Evolutionary conservation across 2,329 filamentous ascomycete species (phyloP).

Genomic region (Monosporascus sp.): DNA sequence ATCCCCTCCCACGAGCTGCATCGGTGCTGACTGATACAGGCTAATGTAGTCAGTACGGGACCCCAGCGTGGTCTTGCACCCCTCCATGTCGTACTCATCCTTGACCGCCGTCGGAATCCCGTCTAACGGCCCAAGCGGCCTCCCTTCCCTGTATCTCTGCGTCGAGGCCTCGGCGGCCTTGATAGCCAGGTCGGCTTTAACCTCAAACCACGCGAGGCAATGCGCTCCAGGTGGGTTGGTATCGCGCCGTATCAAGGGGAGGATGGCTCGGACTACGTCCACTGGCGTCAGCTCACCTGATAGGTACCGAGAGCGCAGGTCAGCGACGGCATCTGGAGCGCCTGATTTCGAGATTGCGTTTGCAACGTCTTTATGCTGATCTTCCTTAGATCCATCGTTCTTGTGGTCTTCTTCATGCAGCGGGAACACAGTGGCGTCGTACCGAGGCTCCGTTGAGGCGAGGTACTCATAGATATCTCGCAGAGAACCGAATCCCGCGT

Average conservation of each 20-base stretch:
- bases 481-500: not conserved
- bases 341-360: not conserved
- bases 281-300: conserved; percentile 40
- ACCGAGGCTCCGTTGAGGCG: not conserved
- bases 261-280: conserved; percentile 39
- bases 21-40: not conserved
- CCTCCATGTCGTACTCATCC: conserved; percentile 71
- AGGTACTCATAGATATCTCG: not conserved
- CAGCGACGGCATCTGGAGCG: conserved; percentile 25
- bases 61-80: conserved; percentile 63
- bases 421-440: not conserved
- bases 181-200: conserved; percentile 35
- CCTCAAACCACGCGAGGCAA: conserved; percentile 40
- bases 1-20: conserved; percentile 27
- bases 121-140: conserved; percentile 59
- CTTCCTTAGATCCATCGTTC: not conserved
- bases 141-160: conserved; percentile 44
- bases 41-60: conserved; percentile 56
- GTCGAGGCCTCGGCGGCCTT: conserved; percentile 41
- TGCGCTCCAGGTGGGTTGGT: conserved; percentile 32
- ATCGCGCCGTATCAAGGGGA: conserved; percentile 40
- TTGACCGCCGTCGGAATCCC: conserved; percentile 71
- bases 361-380: not conserved
- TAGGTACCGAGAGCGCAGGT: conserved; percentile 40
- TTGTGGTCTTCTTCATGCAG: not conserved